phyloP scores from a whole-genome alignment of 768 basidiomycete species.

The Lactarius hatsudake region DNA sequence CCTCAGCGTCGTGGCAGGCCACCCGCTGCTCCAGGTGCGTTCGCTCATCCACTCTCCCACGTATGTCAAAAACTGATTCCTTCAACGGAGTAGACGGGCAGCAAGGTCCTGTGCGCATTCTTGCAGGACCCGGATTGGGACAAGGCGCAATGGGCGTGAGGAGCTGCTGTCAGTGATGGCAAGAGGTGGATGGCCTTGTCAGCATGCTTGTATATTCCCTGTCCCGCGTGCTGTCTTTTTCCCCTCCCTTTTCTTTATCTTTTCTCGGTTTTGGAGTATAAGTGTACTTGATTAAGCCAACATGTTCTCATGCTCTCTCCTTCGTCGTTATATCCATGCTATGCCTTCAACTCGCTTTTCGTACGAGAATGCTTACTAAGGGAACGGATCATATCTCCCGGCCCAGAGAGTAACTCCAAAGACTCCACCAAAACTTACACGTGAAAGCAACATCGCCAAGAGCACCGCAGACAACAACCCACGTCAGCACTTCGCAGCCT shows the following conservation, averaged over 20 bases:
- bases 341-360: neutral
- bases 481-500: too few species aligned
- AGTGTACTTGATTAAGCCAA: constrained; percentile 4
- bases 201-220: constrained; percentile 12
- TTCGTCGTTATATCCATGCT: neutral
- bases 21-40: constrained; percentile 89
- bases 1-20: constrained; percentile 93
- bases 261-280: constrained; percentile 3
- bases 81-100: constrained; percentile 65
- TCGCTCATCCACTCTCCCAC: neutral
- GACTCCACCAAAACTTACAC: too few species aligned
- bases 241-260: neutral
- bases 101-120: constrained; percentile 94
- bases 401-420: too few species aligned
- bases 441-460: too few species aligned
- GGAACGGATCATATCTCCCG: neutral
- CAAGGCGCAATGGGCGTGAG: constrained; percentile 70
- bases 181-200: neutral
- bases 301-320: neutral
- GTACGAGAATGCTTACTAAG: neutral
- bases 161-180: neutral
- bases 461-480: too few species aligned
- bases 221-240: neutral
- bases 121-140: constrained; percentile 95
- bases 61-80: neutral